Conservation (phyloP, 139 green algal genomes). For the Tetradesmus obliquus region DNA sequence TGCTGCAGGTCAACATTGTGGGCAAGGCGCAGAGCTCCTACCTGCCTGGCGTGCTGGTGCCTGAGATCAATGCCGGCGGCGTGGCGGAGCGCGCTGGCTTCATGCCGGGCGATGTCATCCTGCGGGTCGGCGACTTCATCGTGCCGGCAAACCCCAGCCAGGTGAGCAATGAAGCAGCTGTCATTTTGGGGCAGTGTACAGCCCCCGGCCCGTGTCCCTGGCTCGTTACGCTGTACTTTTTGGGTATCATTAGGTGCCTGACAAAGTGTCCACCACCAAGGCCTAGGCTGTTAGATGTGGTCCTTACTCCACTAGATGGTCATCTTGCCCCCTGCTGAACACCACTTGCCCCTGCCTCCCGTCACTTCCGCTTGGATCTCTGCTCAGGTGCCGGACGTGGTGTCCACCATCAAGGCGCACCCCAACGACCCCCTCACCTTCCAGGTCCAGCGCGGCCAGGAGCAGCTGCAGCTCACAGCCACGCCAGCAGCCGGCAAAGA, state of each 20-base stretch:
- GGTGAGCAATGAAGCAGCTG: conserved; percentile 21
- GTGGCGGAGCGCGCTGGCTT: conserved; percentile 79
- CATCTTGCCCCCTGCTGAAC: too few relatives aligned
- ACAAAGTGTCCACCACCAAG: neutral
- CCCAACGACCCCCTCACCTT: conserved; percentile 52
- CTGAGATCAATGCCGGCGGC: conserved; percentile 62
- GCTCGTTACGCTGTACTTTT: too few relatives aligned
- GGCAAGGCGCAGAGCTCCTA: conserved; percentile 77
- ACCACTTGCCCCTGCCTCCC: neutral
- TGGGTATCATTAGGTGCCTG: too few relatives aligned
- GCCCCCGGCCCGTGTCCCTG: too few relatives aligned
- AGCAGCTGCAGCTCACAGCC: conserved; percentile 32
- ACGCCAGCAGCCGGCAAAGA: conserved; percentile 35
- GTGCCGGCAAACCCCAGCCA: conserved; percentile 54
- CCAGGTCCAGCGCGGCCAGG: conserved; percentile 41
- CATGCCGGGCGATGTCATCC: conserved; percentile 77
- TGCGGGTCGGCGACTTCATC: conserved; percentile 67
- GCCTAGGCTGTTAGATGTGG: neutral
- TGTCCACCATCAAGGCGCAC: conserved; percentile 71
- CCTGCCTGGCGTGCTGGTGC: conserved; percentile 82
- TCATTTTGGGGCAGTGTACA: neutral
- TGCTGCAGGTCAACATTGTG: conserved; percentile 75
- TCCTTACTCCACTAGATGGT: neutral
- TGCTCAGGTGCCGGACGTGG: conserved; percentile 62
- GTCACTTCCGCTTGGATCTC: neutral